A percentile compares a stretch with the other conserved stretches of the same genome.
phyloP scores from a whole-genome alignment of 495 filamentous ascomycete species.

The Penicillium subrubescens region DNA sequence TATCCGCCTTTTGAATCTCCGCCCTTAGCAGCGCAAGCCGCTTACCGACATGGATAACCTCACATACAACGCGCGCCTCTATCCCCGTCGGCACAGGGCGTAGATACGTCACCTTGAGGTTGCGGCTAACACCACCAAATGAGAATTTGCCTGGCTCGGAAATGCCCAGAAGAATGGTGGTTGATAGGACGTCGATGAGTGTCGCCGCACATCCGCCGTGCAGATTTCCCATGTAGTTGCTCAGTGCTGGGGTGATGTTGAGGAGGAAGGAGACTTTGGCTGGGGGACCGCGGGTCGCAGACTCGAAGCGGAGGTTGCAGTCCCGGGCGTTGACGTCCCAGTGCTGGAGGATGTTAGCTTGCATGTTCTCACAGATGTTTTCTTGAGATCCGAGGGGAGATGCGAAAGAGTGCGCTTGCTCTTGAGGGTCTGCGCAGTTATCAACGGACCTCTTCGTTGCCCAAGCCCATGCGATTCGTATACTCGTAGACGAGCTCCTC shows the following conservation, averaged over 20 bases:
- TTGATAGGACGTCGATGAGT: slow-evolving; percentile 68
- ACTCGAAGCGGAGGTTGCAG: slow-evolving; percentile 45
- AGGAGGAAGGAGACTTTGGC: slow-evolving; percentile 44
- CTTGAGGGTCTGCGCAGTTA: not conserved
- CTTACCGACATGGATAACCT: slow-evolving; percentile 64
- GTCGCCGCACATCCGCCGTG: slow-evolving; percentile 73
- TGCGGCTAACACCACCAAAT: slow-evolving; percentile 65
- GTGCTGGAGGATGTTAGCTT: slow-evolving; percentile 24
- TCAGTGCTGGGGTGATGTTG: slow-evolving; percentile 54
- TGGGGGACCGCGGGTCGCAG: slow-evolving; percentile 38
- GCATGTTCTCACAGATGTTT: not conserved
- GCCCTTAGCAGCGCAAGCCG: slow-evolving; percentile 49
- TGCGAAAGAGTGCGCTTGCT: not conserved
- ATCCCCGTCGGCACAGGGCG: slow-evolving; percentile 58
- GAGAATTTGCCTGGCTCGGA: slow-evolving; percentile 63
- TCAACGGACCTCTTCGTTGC: slow-evolving; percentile 25
- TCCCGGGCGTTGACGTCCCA: slow-evolving; percentile 39
- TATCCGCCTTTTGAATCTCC: slow-evolving; percentile 44
- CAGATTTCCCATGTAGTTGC: slow-evolving; percentile 62
- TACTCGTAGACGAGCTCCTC: slow-evolving; percentile 38
- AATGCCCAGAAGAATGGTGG: slow-evolving; percentile 56
- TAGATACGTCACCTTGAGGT: slow-evolving; percentile 68
- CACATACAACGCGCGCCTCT: slow-evolving; percentile 56
- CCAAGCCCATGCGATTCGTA: slow-evolving; percentile 25
- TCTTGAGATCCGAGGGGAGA: not conserved